These are phyloP conservation scores for Nannochloropsis granulata DNA, from an alignment of 108 stramenopile genomes.

Conservation along the genomic window DNA sequence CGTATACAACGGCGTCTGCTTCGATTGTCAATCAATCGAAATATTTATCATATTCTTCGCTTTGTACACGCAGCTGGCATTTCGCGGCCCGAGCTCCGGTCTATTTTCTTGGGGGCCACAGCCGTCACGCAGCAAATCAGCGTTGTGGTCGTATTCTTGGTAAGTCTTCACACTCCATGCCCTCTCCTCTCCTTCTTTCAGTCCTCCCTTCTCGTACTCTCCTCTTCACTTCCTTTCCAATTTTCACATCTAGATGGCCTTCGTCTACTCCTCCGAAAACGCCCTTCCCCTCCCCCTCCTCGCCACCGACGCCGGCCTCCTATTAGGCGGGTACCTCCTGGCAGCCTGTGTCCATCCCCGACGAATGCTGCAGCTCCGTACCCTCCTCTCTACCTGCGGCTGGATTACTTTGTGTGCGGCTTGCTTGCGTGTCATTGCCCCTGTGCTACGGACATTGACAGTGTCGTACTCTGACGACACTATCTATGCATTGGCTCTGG, in stretches of 20 bases:
- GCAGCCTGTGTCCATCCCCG: not conserved
- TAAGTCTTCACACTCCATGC: not conserved
- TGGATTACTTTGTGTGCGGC: not conserved
- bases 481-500: conserved; percentile 37
- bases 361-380: not conserved
- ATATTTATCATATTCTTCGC: not conserved
- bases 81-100: conserved; percentile 1
- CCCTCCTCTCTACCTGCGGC: not conserved
- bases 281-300: conserved; percentile 6
- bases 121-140: conserved; percentile 23
- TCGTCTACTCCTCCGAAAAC: not conserved
- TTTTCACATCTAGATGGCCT: not conserved
- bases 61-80: not conserved
- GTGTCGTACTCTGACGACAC: conserved; percentile 35
- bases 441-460: conserved; percentile 43
- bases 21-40: not conserved
- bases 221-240: not conserved
- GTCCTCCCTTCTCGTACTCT: not conserved
- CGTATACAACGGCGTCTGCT: not conserved
- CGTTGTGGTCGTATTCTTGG: conserved; percentile 25
- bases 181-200: not conserved
- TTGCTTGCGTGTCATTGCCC: conserved; percentile 16
- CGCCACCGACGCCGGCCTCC: conserved; percentile 7
- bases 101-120: conserved; percentile 1
- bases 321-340: conserved; percentile 14